Evolutionary conservation across 2,329 filamentous ascomycete genomes (phyloP).

Genomic region (Penicillium sp.): DNA sequence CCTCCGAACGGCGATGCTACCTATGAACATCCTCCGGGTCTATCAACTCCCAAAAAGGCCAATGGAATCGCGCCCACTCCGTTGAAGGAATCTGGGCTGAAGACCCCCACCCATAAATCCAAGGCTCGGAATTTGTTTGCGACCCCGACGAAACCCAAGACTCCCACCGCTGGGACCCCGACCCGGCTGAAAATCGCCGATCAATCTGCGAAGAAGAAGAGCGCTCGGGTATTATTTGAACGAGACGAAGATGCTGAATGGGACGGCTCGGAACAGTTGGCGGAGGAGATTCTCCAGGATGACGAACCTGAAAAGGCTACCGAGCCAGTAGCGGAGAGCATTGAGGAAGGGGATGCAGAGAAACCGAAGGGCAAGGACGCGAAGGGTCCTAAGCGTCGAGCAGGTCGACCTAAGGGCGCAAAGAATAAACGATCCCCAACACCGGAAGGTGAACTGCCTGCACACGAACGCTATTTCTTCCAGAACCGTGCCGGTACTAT

Average conservation of each 20-base stretch:
- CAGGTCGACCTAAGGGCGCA: slow-evolving; percentile 57
- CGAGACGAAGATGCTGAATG: slow-evolving; percentile 67
- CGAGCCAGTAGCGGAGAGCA: slow-evolving; percentile 28
- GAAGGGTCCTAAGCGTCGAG: slow-evolving; percentile 53
- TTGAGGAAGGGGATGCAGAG: slow-evolving; percentile 35
- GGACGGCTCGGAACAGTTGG: slow-evolving; percentile 67
- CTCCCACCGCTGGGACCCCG: slow-evolving; percentile 52
- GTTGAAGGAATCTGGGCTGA: slow-evolving; percentile 36
- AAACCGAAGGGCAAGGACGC: slow-evolving; percentile 46
- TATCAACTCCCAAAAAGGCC: slow-evolving; percentile 36
- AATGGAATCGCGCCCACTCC: slow-evolving; percentile 27
- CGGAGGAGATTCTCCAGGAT: slow-evolving; percentile 65
- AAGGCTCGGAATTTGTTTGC: slow-evolving; percentile 41
- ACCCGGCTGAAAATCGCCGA: slow-evolving; percentile 71
- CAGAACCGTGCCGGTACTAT: slow-evolving; percentile 80
- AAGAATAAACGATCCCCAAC: slow-evolving; percentile 70
- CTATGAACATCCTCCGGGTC: slow-evolving; percentile 27
- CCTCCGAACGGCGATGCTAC: slow-evolving; percentile 21
- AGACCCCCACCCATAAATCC: slow-evolving; percentile 39
- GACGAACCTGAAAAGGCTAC: slow-evolving; percentile 29
- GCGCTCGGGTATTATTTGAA: slow-evolving; percentile 73
- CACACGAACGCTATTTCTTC: slow-evolving; percentile 91
- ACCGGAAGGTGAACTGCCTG: slow-evolving; percentile 76
- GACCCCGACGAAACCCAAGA: slow-evolving; percentile 41
- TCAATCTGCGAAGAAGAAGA: slow-evolving; percentile 84